Conservation (phyloP, 352 stramenopile species). For the Pythium insidiosum region DNA sequence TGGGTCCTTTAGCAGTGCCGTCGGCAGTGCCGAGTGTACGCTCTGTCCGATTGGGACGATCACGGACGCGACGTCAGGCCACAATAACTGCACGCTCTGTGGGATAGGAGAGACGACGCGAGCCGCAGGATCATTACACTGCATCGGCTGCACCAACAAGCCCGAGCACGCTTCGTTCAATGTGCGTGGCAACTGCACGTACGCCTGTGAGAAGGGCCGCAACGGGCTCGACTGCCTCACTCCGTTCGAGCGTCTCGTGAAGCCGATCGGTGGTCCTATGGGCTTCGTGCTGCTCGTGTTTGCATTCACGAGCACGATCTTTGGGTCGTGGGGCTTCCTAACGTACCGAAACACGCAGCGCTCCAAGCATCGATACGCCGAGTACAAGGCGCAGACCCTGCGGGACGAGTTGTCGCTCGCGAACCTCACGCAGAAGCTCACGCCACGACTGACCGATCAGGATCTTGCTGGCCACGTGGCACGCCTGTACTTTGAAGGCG, state of each 20-base stretch:
- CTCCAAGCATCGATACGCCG: slow-evolving; percentile 36
- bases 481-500: slow-evolving; percentile 62
- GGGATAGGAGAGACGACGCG: slow-evolving; percentile 65
- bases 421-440: slow-evolving; percentile 64
- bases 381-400: slow-evolving; percentile 69
- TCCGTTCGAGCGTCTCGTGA: slow-evolving; percentile 73
- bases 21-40: slow-evolving; percentile 36
- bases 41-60: slow-evolving; percentile 59
- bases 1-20: slow-evolving; percentile 36
- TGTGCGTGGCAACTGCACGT: slow-evolving; percentile 68
- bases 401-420: slow-evolving; percentile 66
- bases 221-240: slow-evolving; percentile 76
- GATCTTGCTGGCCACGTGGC: slow-evolving; percentile 64
- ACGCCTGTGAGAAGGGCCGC: slow-evolving; percentile 72
- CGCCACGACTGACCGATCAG: slow-evolving; percentile 67
- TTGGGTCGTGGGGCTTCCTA: slow-evolving; percentile 61
- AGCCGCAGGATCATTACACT: slow-evolving; percentile 38
- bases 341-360: slow-evolving; percentile 41
- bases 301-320: slow-evolving; percentile 34
- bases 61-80: slow-evolving; percentile 30
- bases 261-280: slow-evolving; percentile 68
- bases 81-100: slow-evolving; percentile 58
- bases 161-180: slow-evolving; percentile 71
- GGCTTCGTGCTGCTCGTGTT: slow-evolving; percentile 71
- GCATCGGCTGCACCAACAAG: slow-evolving; percentile 43